Base-by-base conservation (phyloP, 2,329 filamentous ascomycete genomes). In the Trichothecium sympodiale region DNA sequence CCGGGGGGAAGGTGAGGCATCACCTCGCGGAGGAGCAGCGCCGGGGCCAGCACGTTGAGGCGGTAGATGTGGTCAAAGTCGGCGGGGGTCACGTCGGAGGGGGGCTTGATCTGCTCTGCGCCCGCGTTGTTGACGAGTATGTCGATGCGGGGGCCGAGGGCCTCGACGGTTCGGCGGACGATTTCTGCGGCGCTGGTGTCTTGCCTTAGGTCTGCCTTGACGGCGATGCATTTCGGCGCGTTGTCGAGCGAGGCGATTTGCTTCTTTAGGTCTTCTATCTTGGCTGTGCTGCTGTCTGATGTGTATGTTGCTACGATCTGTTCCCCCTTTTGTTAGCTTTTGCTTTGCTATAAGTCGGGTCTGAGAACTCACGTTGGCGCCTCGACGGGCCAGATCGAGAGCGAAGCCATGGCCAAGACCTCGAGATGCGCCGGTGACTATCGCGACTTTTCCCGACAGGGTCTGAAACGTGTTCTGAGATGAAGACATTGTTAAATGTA, bases 1-100 rank as follows among this genome's bases (percentile, higher is more conserved):
- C 20, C 6, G 20, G 20, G 10, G 4, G 59, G 56, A 2, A 79
- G 57, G 41, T 72, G 56, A 1, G 71, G 71, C 10, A 72, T 53
- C 1, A 69, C 61, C 0, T 67, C 65, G 43, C 74, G 65, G 2
- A 65, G 64, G 38, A 80, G 57, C 15, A 78, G 55, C 12, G 76
- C 51, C 0, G 67, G 60, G 0, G 64, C 73, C 13, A 68, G 65
- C 3, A 74, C 64, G 48, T 80, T 79, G 43, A 75, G 54, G 41
- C 74, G 54, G 49, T 69, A 77, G n/a, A 75, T 61, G 13, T 53
- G 46, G 15, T 66, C 60, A 46, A 70, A 77, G 48, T 74, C 67
- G 2, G 64, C 61, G 2, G 60, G 41, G 2, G 61, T 67, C 27
- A 68, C 58, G 13, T 65, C 59, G 3, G 42, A 44, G 1, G 70